Conservation (phyloP, 2,329 filamentous ascomycete species). For the Paecilomyces dactylethromorphus region DNA sequence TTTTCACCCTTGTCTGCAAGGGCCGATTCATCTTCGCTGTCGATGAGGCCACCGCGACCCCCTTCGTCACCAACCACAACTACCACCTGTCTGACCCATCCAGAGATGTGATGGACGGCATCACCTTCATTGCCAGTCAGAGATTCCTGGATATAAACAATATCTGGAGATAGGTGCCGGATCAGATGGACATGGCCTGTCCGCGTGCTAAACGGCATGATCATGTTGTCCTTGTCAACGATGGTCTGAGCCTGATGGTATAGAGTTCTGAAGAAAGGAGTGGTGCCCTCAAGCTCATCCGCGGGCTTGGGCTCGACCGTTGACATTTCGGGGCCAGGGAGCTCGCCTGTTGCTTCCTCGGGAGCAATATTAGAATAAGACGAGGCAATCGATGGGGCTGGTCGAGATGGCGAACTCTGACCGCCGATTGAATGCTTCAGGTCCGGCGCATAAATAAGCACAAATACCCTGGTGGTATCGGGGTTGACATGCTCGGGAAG, state of each 20-base stretch:
- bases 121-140: conserved; percentile 70
- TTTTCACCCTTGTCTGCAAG: conserved; percentile 31
- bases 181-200: conserved; percentile 81
- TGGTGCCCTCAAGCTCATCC: conserved; percentile 41
- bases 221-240: conserved; percentile 78
- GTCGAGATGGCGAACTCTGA: conserved; percentile 41
- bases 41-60: conserved; percentile 68
- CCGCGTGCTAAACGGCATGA: conserved; percentile 80
- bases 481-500: conserved; percentile 73
- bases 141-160: conserved; percentile 83
- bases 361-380: conserved; percentile 83
- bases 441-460: conserved; percentile 81
- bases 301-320: conserved; percentile 40
- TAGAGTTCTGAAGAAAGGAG: conserved; percentile 66
- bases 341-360: conserved; percentile 51
- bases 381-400: conserved; percentile 62
- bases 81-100: conserved; percentile 55
- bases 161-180: conserved; percentile 74
- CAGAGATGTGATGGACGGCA: conserved; percentile 60
- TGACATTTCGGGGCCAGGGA: conserved; percentile 49
- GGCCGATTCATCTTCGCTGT: conserved; percentile 60
- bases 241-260: conserved; percentile 72
- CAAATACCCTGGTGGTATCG: conserved; percentile 68
- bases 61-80: conserved; percentile 52
- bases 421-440: conserved; percentile 54